Evolutionary conservation across 805 yeast species (phyloP), one percentile per base, ranked within the genome.

Genomic region (Monosporozyma servazzii): DNA sequence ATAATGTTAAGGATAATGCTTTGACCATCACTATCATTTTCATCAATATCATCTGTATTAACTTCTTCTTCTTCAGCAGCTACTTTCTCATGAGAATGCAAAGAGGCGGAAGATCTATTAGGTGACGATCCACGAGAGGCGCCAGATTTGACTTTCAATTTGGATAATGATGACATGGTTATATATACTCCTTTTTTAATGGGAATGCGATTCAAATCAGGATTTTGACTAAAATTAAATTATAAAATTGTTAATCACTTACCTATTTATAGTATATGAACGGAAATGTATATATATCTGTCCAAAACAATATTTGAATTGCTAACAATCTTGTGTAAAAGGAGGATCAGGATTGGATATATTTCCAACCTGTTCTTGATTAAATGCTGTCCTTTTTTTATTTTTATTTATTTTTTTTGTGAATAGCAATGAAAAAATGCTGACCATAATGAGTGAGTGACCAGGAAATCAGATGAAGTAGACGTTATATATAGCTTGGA

Each of bases 1-100:
- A 91, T 93, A 53, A 91, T 88, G 15, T 91, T 88, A 75, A 88
- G 74, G 51, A 91, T 72, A 48, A 91, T 89, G 49, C 83, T 85
- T 67, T 90, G 96, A 25, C 90, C 90, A 53, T 90, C 89, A 50
- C 81, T 89, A 63, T 89, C 97, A 41, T 90, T 82, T 65, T 90
- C 98, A 68, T 93, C 98, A 47, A 88, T 77, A 65, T 89, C 97
- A 63, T 84, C 93, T 0, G 75, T 66, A 50, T 71, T 68, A 2
- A 59, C 53, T 1, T 47, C 48, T 25, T 53, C 50, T 27, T 51
- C 57, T 15, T 56, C 42, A 6, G n/a, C 37, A 5, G 17, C 37
- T 13, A 15, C 3, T 15, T 33, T 33, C 17, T 33, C 39, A 41
- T 45, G 23, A 5, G 49, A 47, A 27, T 30, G 43, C 11, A 47